Evolutionary conservation across 352 stramenopile genomes (phyloP).

Genomic region (Blastocystis sp.): DNA sequence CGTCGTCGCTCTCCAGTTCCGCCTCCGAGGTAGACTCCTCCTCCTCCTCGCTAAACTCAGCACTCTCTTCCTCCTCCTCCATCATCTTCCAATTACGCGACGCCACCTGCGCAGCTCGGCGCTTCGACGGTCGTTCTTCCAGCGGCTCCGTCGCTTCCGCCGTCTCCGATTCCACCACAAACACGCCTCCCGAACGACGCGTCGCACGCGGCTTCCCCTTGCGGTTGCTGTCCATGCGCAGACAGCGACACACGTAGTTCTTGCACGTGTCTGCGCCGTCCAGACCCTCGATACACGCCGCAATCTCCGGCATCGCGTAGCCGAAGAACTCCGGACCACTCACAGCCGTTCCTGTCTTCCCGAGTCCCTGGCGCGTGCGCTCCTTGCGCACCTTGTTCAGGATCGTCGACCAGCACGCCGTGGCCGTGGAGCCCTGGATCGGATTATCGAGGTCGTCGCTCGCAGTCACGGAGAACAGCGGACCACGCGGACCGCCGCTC

Average conservation of each 20-base stretch:
- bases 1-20: slow-evolving; percentile 12
- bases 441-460: slow-evolving; percentile 7
- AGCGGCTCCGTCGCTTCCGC: not conserved
- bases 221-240: slow-evolving; percentile 2
- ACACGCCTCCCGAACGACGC: not conserved
- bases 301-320: slow-evolving; percentile 52
- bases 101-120: not conserved
- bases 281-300: slow-evolving; percentile 48
- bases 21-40: not conserved
- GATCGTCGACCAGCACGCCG: slow-evolving; percentile 12
- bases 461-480: slow-evolving; percentile 25
- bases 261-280: slow-evolving; percentile 37
- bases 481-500: not conserved
- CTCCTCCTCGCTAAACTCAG: not conserved
- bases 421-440: not conserved
- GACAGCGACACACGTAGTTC: slow-evolving; percentile 26
- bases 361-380: not conserved
- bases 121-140: slow-evolving; percentile 20
- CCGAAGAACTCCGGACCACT: slow-evolving; percentile 55
- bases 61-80: not conserved
- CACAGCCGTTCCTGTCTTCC: slow-evolving; percentile 50
- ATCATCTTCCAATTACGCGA: not conserved
- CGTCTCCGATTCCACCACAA: not conserved
- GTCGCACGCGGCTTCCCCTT: not conserved
- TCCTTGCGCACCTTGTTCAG: slow-evolving; percentile 27